Percentiles rank a stretch among this genome's conserved stretches.
These are phyloP conservation scores for Termitomyces sp. DNA, from an alignment of 768 basidiomycete species.

Conservation along the genomic window DNA sequence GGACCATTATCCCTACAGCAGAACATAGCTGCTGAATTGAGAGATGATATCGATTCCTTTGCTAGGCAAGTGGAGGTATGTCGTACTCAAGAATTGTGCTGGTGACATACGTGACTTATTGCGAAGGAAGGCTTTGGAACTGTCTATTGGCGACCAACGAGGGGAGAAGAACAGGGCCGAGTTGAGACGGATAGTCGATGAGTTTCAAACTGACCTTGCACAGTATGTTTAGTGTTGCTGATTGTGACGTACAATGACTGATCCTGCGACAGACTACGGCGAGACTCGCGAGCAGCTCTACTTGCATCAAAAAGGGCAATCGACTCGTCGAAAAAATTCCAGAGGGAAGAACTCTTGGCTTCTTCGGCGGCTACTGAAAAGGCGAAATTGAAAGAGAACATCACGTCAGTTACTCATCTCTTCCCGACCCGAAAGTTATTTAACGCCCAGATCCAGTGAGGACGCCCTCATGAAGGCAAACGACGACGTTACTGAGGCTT, in stretches of 20 bases:
- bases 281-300: slow-evolving; percentile 61
- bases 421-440: neutral
- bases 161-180: slow-evolving; percentile 46
- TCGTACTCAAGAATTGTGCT: neutral
- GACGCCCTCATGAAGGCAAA: slow-evolving; percentile 88
- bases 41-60: slow-evolving; percentile 66
- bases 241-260: neutral
- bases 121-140: slow-evolving; percentile 50
- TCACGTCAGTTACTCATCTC: slow-evolving; percentile 38
- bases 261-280: slow-evolving; percentile 39
- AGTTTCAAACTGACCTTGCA: slow-evolving; percentile 38
- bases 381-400: slow-evolving; percentile 47
- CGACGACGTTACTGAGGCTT: slow-evolving; percentile 80
- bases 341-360: slow-evolving; percentile 63
- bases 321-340: slow-evolving; percentile 51
- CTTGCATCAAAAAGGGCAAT: slow-evolving; percentile 71
- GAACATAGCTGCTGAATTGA: slow-evolving; percentile 64
- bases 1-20: slow-evolving; percentile 72
- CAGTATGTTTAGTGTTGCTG: slow-evolving; percentile 31
- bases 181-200: slow-evolving; percentile 43
- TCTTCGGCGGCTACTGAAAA: slow-evolving; percentile 47
- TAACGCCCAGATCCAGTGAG: slow-evolving; percentile 38
- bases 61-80: slow-evolving; percentile 64
- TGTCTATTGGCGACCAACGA: slow-evolving; percentile 68
- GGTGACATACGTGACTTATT: slow-evolving; percentile 12